phyloP scores from a whole-genome alignment of 768 basidiomycete genomes.

The Hirschioporus abietinus region DNA sequence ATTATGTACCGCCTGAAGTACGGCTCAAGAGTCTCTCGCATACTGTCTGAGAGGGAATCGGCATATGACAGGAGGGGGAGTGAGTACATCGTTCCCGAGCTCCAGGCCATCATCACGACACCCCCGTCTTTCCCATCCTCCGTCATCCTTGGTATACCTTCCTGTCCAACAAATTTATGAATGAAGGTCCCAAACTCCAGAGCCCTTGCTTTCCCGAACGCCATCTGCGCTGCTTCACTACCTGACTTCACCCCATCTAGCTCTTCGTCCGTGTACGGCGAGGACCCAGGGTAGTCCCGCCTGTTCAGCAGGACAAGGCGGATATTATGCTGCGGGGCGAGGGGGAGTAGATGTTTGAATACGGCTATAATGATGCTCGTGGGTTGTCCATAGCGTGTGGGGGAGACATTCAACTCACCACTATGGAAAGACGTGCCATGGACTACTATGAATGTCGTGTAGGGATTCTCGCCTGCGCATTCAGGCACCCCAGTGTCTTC shows the following conservation, averaged over 20 bases:
- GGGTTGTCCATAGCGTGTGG: too few species aligned
- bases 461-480: neutral
- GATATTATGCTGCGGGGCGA: conserved; percentile 15
- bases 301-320: conserved; percentile 22
- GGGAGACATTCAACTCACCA: neutral
- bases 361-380: neutral
- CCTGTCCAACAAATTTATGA: conserved; percentile 4
- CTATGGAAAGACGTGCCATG: neutral
- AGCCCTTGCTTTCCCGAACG: conserved; percentile 4
- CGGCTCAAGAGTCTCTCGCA: neutral
- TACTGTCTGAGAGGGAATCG: neutral
- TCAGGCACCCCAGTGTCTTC: neutral
- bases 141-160: conserved; percentile 6
- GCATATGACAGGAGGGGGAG: conserved; percentile 8
- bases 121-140: conserved; percentile 6
- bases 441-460: neutral
- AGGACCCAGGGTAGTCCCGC: conserved; percentile 25
- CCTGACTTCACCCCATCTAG: neutral
- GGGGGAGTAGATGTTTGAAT: conserved; percentile 9
- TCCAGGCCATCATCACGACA: conserved; percentile 8
- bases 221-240: neutral
- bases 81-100: conserved; percentile 6
- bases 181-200: conserved; percentile 8
- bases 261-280: conserved; percentile 24
- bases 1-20: neutral